Evolutionary conservation across 306 rosid genomes (phyloP).

Genomic region (Pyrus pyrifolia): DNA sequence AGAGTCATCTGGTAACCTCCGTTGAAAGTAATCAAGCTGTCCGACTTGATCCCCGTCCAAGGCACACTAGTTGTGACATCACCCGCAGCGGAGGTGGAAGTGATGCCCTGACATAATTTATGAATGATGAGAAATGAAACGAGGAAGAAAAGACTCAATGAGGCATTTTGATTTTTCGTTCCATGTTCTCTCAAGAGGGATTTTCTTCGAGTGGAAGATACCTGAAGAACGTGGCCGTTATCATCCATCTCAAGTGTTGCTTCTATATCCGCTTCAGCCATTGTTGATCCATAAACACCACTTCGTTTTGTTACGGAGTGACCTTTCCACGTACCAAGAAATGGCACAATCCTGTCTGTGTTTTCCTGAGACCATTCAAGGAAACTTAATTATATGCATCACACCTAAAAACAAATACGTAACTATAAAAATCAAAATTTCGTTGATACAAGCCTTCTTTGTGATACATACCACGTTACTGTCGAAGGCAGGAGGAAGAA

Average conservation of each 20-base stretch:
- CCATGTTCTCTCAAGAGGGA: neutral
- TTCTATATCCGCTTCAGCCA: slow-evolving; percentile 60
- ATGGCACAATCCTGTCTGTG: slow-evolving; percentile 52
- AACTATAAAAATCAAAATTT: neutral
- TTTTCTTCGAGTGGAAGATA: slow-evolving; percentile 22
- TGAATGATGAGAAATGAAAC: neutral
- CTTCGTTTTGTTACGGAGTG: slow-evolving; percentile 79
- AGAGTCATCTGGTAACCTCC: slow-evolving; percentile 74
- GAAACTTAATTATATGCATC: neutral
- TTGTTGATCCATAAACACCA: slow-evolving; percentile 92
- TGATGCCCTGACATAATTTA: slow-evolving; percentile 49
- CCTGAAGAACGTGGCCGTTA: slow-evolving; percentile 76
- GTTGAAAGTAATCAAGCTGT: slow-evolving; percentile 53
- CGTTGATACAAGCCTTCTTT: neutral
- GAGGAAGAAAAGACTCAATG: neutral
- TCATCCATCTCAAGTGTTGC: slow-evolving; percentile 58
- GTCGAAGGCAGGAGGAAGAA: slow-evolving; percentile 38
- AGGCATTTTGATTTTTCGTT: neutral
- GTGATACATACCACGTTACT: slow-evolving; percentile 32
- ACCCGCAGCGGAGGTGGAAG: slow-evolving; percentile 42
- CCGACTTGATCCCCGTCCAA: slow-evolving; percentile 70
- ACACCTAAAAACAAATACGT: neutral
- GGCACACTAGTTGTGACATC: slow-evolving; percentile 65
- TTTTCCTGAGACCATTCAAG: slow-evolving; percentile 21
- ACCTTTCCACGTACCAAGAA: slow-evolving; percentile 93